Percentiles rank a stretch among this genome's conserved stretches.
Conservation (phyloP, 1,284 basidiomycete species). For the Trametes sp. region DNA sequence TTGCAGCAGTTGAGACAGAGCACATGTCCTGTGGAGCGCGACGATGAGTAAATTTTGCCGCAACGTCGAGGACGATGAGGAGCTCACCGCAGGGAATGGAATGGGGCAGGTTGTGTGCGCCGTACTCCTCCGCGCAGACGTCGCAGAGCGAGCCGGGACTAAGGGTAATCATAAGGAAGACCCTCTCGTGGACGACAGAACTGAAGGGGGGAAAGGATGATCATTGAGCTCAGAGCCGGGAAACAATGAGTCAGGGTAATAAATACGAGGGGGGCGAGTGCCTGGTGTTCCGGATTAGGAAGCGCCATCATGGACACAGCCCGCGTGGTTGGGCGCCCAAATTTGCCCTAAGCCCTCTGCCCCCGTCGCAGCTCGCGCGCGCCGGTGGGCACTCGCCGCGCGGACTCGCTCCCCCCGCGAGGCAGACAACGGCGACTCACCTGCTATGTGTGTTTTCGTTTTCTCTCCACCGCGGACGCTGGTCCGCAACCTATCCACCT, state of each 20-base stretch:
- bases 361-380: constrained; percentile 17
- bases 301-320: constrained; percentile 27
- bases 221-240: constrained; percentile 40
- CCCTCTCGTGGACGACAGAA: constrained; percentile 37
- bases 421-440: constrained; percentile 20
- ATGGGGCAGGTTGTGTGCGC: constrained; percentile 73
- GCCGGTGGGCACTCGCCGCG: constrained; percentile 5
- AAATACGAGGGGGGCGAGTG: constrained; percentile 38
- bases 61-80: constrained; percentile 22
- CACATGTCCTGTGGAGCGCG: constrained; percentile 66
- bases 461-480: constrained; percentile 32
- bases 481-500: constrained; percentile 27
- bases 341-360: constrained; percentile 31
- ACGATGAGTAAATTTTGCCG: constrained; percentile 36
- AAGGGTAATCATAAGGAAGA: constrained; percentile 72
- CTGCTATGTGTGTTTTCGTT: constrained; percentile 25
- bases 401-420: constrained; percentile 6
- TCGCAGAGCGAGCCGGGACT: constrained; percentile 81
- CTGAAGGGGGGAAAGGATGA: constrained; percentile 40
- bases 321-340: constrained; percentile 25
- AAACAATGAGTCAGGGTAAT: constrained; percentile 40
- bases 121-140: constrained; percentile 85
- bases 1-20: constrained; percentile 77
- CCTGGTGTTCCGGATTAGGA: constrained; percentile 31
- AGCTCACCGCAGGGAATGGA: constrained; percentile 78